phyloP scores from a whole-genome alignment of 2,329 filamentous ascomycete genomes.

The Chaetomiaceae sp. region DNA sequence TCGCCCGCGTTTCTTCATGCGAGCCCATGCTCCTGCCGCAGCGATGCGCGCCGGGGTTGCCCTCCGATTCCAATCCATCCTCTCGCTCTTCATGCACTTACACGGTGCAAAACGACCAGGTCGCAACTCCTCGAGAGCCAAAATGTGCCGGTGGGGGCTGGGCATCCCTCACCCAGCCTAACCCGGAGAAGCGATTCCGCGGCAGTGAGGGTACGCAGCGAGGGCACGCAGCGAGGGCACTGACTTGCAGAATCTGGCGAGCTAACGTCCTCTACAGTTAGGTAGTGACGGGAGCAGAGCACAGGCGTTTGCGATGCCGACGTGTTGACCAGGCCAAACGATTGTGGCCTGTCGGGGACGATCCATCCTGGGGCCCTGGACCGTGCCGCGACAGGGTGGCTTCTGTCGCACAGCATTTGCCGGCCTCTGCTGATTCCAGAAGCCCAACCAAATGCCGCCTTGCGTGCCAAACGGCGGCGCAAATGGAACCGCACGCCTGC shows the following conservation, averaged over 20 bases:
- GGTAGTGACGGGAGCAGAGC: too few species aligned
- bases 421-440: conserved; percentile 13
- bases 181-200: neutral
- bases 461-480: neutral
- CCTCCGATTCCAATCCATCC: too few species aligned
- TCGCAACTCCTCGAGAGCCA: too few species aligned
- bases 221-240: too few species aligned
- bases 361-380: neutral
- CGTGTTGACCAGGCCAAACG: neutral
- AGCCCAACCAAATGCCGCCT: conserved; percentile 17
- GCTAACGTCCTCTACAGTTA: too few species aligned
- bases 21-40: conserved; percentile 1
- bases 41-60: too few species aligned
- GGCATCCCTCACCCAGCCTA: neutral
- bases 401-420: conserved; percentile 16
- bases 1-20: conserved; percentile 12
- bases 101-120: neutral
- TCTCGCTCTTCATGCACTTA: neutral
- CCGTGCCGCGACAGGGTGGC: conserved; percentile 5
- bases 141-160: too few species aligned
- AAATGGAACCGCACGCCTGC: neutral
- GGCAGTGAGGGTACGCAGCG: too few species aligned
- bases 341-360: neutral
- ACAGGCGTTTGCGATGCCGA: neutral
- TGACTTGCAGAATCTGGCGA: conserved; percentile 3